Percentiles rank a stretch among this genome's conserved stretches.
Evolutionary conservation across 495 filamentous ascomycete species (phyloP).

Genomic region (Hypoxylon cercidicola): DNA sequence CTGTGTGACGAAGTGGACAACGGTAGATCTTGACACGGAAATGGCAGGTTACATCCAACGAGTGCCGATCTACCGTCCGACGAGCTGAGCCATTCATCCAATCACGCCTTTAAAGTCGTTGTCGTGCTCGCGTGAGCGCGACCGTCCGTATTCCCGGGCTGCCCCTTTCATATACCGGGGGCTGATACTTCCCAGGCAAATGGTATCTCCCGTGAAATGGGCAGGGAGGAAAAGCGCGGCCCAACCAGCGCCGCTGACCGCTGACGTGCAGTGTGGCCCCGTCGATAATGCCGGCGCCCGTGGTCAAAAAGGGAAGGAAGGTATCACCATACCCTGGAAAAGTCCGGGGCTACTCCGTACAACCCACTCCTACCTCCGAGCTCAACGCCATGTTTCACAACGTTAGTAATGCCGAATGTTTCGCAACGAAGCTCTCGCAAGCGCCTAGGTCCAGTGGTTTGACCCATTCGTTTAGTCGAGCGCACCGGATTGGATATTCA

Average conservation of each 20-base stretch:
- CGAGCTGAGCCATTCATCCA: conserved; percentile 34
- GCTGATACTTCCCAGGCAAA: not conserved
- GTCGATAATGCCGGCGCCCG: not conserved
- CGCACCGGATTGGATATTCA: conserved; percentile 30
- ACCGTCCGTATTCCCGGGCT: conserved; percentile 11
- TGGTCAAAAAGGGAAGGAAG: conserved; percentile 32
- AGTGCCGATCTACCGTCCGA: conserved; percentile 29
- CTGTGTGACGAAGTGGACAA: not conserved
- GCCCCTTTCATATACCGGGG: conserved; percentile 36
- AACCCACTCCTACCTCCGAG: not conserved
- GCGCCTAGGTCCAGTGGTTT: conserved; percentile 22
- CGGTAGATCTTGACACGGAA: conserved; percentile 34
- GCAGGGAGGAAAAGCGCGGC: not conserved
- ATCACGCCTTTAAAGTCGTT: conserved; percentile 23
- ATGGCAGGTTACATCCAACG: conserved; percentile 29
- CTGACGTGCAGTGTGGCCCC: not conserved
- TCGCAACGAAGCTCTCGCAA: conserved; percentile 24
- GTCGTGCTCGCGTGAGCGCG: conserved; percentile 11
- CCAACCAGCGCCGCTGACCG: conserved; percentile 1
- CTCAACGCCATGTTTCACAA: conserved; percentile 18
- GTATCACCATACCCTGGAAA: not conserved
- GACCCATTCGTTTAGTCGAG: conserved; percentile 16
- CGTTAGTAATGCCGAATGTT: conserved; percentile 17
- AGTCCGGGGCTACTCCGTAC: conserved; percentile 1
- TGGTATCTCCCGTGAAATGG: not conserved